Evolutionary conservation across 2,329 filamentous ascomycete species (phyloP).

Genomic region (Davidsoniella neocaledoniae): DNA sequence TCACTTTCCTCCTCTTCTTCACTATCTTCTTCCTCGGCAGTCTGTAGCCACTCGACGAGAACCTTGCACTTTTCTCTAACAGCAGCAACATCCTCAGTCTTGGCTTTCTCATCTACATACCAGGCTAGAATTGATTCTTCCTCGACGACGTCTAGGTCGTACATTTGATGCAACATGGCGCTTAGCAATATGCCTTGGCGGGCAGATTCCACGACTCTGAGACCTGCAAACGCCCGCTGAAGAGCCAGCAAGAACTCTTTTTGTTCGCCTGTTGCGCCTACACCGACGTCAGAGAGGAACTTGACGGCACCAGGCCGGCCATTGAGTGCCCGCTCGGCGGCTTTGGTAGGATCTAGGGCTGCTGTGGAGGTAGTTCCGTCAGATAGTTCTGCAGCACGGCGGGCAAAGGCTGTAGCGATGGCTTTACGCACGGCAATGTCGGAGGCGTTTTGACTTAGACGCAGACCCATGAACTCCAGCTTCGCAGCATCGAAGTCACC

Average conservation of each 20-base stretch:
- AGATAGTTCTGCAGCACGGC: slow-evolving; percentile 56
- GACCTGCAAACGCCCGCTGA: slow-evolving; percentile 60
- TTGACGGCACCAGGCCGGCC: slow-evolving; percentile 34
- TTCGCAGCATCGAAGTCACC: slow-evolving; percentile 68
- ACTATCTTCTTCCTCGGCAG: slow-evolving; percentile 40
- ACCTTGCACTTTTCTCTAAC: slow-evolving; percentile 59
- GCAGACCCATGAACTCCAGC: slow-evolving; percentile 84
- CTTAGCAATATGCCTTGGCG: slow-evolving; percentile 49
- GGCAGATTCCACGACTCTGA: slow-evolving; percentile 37
- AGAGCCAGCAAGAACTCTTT: slow-evolving; percentile 69
- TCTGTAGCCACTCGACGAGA: slow-evolving; percentile 71
- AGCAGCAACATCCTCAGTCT: slow-evolving; percentile 42
- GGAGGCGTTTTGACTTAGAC: slow-evolving; percentile 78
- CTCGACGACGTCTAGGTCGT: slow-evolving; percentile 68
- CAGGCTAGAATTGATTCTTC: slow-evolving; percentile 77
- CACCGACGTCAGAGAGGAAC: slow-evolving; percentile 42
- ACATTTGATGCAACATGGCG: slow-evolving; percentile 67
- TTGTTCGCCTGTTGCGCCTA: slow-evolving; percentile 56
- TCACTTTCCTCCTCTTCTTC: slow-evolving; percentile 43
- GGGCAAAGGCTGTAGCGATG: slow-evolving; percentile 71
- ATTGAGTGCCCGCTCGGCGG: slow-evolving; percentile 44
- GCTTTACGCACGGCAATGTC: slow-evolving; percentile 78
- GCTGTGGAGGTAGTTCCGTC: slow-evolving; percentile 25
- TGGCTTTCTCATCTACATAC: slow-evolving; percentile 63
- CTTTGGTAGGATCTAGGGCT: slow-evolving; percentile 42